Evolutionary conservation across 768 basidiomycete genomes (phyloP).

Genomic region (Tylopilus sp.): DNA sequence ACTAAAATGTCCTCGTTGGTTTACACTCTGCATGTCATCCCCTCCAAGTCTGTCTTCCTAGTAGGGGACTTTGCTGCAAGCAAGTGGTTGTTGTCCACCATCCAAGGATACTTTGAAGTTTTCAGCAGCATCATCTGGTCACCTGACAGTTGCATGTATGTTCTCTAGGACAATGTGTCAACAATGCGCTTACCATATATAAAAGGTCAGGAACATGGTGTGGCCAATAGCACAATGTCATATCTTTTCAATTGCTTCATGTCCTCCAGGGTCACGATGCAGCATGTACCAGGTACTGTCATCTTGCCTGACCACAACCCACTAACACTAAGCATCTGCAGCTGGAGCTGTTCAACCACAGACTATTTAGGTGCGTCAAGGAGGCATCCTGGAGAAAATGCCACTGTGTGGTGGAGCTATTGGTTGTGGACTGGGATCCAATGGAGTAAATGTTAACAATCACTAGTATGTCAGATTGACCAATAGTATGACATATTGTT

Average conservation of each 20-base stretch:
- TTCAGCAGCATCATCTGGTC: slow-evolving; percentile 42
- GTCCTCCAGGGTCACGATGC: slow-evolving; percentile 44
- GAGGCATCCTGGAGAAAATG: too few relatives aligned
- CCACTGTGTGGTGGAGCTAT: too few relatives aligned
- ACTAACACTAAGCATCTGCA: too few relatives aligned
- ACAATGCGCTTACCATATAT: slow-evolving; percentile 12
- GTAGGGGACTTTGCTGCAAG: slow-evolving; percentile 55
- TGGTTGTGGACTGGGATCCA: too few relatives aligned
- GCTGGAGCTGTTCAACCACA: too few relatives aligned
- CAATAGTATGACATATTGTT: too few relatives aligned
- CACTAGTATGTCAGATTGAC: too few relatives aligned
- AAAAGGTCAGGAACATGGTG: slow-evolving; percentile 45
- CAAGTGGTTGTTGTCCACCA: slow-evolving; percentile 44
- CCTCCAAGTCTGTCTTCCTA: slow-evolving; percentile 39
- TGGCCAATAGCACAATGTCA: slow-evolving; percentile 48
- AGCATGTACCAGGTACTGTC: too few relatives aligned
- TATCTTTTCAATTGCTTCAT: slow-evolving; percentile 48
- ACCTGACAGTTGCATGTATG: slow-evolving; percentile 55
- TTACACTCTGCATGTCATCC: neutral
- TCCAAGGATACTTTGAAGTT: slow-evolving; percentile 37
- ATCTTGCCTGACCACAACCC: too few relatives aligned
- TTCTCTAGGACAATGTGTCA: neutral
- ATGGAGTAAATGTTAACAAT: too few relatives aligned
- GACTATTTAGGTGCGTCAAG: too few relatives aligned
- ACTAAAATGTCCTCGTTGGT: slow-evolving; percentile 18